These are phyloP conservation scores for Craterostigma plantagineum DNA, from an alignment of 257 asterid species.

Conservation along the genomic window DNA sequence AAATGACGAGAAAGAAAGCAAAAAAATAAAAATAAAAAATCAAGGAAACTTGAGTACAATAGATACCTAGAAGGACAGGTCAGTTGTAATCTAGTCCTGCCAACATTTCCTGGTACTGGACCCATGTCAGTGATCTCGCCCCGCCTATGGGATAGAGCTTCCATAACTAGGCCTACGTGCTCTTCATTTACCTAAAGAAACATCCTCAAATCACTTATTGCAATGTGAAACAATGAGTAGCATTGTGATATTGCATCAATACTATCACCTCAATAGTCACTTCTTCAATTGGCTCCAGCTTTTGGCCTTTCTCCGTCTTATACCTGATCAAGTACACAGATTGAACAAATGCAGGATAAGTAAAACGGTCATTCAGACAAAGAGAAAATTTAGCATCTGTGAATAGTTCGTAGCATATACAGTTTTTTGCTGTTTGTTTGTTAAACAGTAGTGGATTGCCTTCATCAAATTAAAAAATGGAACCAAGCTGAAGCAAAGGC, in stretches of 20 bases:
- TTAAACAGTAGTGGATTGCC: no score
- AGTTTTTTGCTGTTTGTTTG: no score
- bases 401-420: no score
- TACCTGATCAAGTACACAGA: conserved; percentile 36
- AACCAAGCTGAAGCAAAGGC: no score
- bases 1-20: not conserved
- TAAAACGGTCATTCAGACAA: no score
- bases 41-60: conserved; percentile 9
- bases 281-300: conserved; percentile 98
- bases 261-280: conserved; percentile 81
- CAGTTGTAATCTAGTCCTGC: conserved; percentile 73
- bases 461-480: no score
- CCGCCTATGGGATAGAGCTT: conserved; percentile 89
- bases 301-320: conserved; percentile 51
- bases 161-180: conserved; percentile 92
- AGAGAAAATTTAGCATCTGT: no score
- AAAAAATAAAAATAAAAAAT: not conserved
- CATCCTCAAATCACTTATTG: conserved; percentile 9
- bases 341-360: not conserved
- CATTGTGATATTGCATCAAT: conserved; percentile 3
- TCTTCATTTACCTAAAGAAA: conserved; percentile 73
- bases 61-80: conserved; percentile 90
- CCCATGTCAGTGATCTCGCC: conserved; percentile 93
- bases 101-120: conserved; percentile 82
- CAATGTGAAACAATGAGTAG: conserved; percentile 7